These are phyloP conservation scores for Tilletia indica DNA, from an alignment of 1,284 basidiomycete species.

Conservation along the genomic window DNA sequence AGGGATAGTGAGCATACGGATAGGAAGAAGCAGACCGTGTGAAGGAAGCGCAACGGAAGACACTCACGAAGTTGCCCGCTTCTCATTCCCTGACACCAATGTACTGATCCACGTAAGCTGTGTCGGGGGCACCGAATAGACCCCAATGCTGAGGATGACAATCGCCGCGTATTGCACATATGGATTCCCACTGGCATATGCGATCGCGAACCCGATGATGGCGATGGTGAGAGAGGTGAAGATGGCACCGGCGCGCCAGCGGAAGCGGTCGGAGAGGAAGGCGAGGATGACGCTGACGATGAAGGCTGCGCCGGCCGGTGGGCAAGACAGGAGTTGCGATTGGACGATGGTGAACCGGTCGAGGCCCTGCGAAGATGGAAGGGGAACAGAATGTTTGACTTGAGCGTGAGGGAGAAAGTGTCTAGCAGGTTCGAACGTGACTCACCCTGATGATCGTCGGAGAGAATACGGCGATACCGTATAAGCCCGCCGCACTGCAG, in stretches of 20 bases:
- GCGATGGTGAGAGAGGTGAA: constrained; percentile 32
- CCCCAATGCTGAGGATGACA: constrained; percentile 38
- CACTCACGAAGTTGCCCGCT: constrained; percentile 36
- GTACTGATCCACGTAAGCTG: constrained; percentile 30
- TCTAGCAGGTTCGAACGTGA: neutral
- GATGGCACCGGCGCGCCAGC: constrained; percentile 34
- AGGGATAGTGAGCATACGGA: neutral
- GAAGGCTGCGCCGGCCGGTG: constrained; percentile 44
- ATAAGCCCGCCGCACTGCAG: constrained; percentile 37
- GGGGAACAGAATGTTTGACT: neutral
- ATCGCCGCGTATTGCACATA: constrained; percentile 41
- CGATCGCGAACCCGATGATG: constrained; percentile 37
- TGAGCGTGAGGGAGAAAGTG: neutral
- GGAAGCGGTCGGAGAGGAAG: constrained; percentile 40
- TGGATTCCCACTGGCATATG: constrained; percentile 27
- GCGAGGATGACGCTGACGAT: constrained; percentile 37
- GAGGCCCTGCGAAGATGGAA: constrained; percentile 25
- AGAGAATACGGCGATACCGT: constrained; percentile 44
- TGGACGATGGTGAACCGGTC: constrained; percentile 31
- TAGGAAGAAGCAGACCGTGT: neutral
- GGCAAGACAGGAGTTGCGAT: constrained; percentile 44
- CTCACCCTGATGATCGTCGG: constrained; percentile 43
- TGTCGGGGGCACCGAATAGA: constrained; percentile 28
- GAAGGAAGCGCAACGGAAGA: neutral
- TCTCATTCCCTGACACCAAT: constrained; percentile 38